Evolutionary conservation across 495 filamentous ascomycete species (phyloP).

Genomic region (Cryomyces minteri): DNA sequence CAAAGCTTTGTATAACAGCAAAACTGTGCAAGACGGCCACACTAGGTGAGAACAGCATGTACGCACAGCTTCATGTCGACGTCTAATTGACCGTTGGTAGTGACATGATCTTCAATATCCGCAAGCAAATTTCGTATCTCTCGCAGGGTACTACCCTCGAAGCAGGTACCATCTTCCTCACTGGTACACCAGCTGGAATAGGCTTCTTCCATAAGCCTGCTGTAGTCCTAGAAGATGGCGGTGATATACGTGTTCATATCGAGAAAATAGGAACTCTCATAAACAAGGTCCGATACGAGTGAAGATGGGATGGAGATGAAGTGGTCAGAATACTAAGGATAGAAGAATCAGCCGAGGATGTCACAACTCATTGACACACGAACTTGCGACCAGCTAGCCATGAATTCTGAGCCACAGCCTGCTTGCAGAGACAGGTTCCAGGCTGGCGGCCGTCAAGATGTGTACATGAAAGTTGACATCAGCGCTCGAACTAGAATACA

Average conservation of each 20-base stretch:
- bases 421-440: no score
- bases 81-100: neutral
- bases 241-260: neutral
- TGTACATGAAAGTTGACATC: no score
- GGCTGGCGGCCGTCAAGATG: no score
- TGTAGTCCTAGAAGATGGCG: neutral
- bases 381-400: no score
- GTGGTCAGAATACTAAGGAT: no score
- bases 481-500: no score
- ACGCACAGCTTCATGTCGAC: no score
- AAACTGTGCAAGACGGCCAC: constrained; percentile 14
- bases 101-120: constrained; percentile 18
- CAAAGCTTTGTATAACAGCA: constrained; percentile 16
- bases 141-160: constrained; percentile 5
- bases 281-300: constrained; percentile 16
- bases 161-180: neutral
- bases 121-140: constrained; percentile 18
- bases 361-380: no score
- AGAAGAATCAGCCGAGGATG: no score
- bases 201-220: constrained; percentile 7
- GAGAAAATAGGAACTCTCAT: constrained; percentile 17
- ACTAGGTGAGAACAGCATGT: constrained; percentile 8
- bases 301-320: no score
- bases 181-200: constrained; percentile 20
- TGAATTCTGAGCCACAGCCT: no score